Conservation (phyloP, 306 rosid genomes). For the Gastrolobium bilobum region DNA sequence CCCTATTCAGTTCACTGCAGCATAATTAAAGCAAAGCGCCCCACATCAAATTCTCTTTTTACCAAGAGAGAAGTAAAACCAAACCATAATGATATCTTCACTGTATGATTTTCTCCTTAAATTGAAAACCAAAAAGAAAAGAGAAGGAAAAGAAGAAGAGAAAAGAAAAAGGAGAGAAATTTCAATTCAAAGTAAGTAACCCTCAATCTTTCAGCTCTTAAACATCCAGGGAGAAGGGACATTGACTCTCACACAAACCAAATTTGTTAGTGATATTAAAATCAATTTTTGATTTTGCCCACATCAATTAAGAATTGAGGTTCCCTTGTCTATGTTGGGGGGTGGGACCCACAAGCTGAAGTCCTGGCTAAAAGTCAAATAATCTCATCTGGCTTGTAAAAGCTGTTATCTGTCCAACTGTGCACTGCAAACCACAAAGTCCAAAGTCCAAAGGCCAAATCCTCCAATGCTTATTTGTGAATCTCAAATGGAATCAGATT, state of each 20-base stretch:
- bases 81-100: slow-evolving; percentile 45
- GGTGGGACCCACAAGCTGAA: slow-evolving; percentile 58
- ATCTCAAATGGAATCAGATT: slow-evolving; percentile 1
- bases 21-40: slow-evolving; percentile 54
- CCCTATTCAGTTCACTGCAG: slow-evolving; percentile 34
- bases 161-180: slow-evolving; percentile 26
- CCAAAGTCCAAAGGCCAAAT: slow-evolving; percentile 27
- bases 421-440: slow-evolving; percentile 48
- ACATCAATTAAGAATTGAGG: slow-evolving; percentile 38
- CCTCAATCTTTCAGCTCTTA: slow-evolving; percentile 29
- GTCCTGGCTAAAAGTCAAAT: slow-evolving; percentile 70
- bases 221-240: slow-evolving; percentile 60
- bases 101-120: slow-evolving; percentile 43
- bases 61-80: slow-evolving; percentile 54
- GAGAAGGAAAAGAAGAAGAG: not conserved
- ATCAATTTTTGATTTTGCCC: not conserved
- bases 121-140: slow-evolving; percentile 35
- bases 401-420: slow-evolving; percentile 76
- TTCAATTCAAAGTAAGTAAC: slow-evolving; percentile 20
- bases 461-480: not conserved
- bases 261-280: slow-evolving; percentile 44
- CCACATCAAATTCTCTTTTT: slow-evolving; percentile 55
- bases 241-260: slow-evolving; percentile 73
- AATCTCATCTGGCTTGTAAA: slow-evolving; percentile 61
- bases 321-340: slow-evolving; percentile 43